phyloP scores from a whole-genome alignment of 2,329 filamentous ascomycete species.

The Daldinia sp. region DNA sequence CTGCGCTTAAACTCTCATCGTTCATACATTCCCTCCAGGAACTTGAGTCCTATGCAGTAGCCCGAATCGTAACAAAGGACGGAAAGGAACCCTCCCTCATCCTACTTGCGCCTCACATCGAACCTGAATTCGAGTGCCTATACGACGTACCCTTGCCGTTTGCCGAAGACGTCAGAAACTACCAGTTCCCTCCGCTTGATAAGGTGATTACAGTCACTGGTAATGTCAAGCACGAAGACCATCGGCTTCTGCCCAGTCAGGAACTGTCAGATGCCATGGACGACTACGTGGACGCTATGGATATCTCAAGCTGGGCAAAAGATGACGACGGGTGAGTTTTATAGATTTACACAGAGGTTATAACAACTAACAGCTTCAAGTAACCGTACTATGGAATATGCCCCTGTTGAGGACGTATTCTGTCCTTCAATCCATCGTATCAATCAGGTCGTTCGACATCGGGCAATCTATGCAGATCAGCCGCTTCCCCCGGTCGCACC shows the following conservation, averaged over 20 bases:
- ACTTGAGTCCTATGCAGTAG: constrained; percentile 86
- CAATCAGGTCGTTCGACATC: constrained; percentile 84
- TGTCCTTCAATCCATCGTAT: constrained; percentile 90
- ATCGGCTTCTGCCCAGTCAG: constrained; percentile 83
- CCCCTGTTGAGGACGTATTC: constrained; percentile 82
- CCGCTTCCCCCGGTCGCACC: constrained; percentile 72
- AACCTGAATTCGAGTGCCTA: constrained; percentile 83
- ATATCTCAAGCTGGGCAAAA: constrained; percentile 76
- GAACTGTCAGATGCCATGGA: constrained; percentile 85
- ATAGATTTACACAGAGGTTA: neutral
- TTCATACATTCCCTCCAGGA: constrained; percentile 90
- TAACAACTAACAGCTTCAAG: constrained; percentile 50
- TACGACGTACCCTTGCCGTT: constrained; percentile 93
- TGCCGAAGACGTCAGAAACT: constrained; percentile 89
- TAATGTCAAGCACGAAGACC: constrained; percentile 80
- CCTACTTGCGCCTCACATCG: constrained; percentile 83
- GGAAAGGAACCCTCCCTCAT: constrained; percentile 81
- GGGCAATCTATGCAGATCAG: constrained; percentile 79
- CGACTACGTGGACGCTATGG: constrained; percentile 93
- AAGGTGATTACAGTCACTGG: constrained; percentile 89
- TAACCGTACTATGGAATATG: constrained; percentile 70
- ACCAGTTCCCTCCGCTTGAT: constrained; percentile 91
- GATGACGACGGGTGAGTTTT: constrained; percentile 78
- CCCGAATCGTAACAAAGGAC: constrained; percentile 86
- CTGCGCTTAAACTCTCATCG: constrained; percentile 86